Conservation (phyloP, 2,329 filamentous ascomycete genomes). For the Alternaria solani region DNA sequence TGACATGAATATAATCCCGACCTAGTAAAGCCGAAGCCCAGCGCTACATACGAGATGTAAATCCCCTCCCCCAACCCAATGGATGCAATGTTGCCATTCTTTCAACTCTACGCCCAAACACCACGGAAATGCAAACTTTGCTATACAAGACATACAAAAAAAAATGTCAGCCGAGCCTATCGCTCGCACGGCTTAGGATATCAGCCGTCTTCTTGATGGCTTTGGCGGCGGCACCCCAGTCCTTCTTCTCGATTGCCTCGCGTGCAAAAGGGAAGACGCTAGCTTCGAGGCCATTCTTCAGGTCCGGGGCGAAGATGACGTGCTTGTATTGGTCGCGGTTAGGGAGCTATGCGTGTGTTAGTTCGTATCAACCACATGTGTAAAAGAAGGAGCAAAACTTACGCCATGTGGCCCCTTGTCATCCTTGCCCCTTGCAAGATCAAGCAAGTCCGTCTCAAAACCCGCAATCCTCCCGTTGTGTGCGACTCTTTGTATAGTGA, state of each 20-base stretch:
- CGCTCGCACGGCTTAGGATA: conserved; percentile 70
- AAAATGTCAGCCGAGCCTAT: conserved; percentile 47
- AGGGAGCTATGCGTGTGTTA: conserved; percentile 61
- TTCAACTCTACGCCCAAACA: neutral
- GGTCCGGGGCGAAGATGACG: conserved; percentile 83
- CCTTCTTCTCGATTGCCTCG: conserved; percentile 75
- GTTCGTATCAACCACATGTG: neutral
- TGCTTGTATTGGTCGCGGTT: conserved; percentile 95
- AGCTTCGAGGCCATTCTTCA: conserved; percentile 72
- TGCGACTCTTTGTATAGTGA: conserved; percentile 72
- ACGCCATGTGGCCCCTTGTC: conserved; percentile 64
- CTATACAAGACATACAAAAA: conserved; percentile 2
- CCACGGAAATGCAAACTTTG: conserved; percentile 3
- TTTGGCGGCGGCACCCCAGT: conserved; percentile 73
- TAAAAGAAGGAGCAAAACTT: conserved; percentile 52
- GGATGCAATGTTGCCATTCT: neutral
- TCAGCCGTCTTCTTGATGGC: conserved; percentile 76
- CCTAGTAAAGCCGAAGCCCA: neutral
- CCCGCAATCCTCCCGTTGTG: conserved; percentile 81
- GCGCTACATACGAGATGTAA: neutral
- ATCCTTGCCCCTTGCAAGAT: conserved; percentile 68
- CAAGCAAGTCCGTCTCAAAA: conserved; percentile 85
- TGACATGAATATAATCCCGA: neutral
- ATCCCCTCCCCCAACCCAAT: neutral
- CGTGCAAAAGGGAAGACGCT: conserved; percentile 83